phyloP scores from a whole-genome alignment of 345 rosid species.

The Acer saccharum region DNA sequence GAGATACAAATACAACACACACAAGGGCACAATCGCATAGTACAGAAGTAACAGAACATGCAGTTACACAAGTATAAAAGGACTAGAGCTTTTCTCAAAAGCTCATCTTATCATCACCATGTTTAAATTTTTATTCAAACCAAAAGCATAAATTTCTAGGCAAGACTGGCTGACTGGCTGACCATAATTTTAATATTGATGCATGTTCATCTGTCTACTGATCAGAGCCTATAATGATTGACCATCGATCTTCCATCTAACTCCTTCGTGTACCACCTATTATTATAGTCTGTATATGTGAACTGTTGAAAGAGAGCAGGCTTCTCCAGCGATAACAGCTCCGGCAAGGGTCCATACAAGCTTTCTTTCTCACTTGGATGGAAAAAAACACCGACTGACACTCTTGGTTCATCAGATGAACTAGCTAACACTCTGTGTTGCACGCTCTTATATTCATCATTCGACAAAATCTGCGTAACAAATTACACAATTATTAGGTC shows the following conservation, averaged over 20 bases:
- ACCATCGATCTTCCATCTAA: conserved; percentile 42
- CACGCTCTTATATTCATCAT: conserved; percentile 47
- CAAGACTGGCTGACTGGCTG: too few species aligned
- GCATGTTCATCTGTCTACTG: not conserved
- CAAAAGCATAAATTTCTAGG: not conserved
- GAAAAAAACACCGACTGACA: conserved; percentile 44
- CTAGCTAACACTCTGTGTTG: conserved; percentile 55
- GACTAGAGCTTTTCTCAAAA: not conserved
- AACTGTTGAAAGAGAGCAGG: conserved; percentile 40
- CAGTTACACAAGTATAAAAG: not conserved
- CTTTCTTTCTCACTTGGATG: conserved; percentile 36
- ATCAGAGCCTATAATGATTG: conserved; percentile 33
- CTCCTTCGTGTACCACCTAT: conserved; percentile 45
- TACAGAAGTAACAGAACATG: too few species aligned
- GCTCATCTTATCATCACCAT: not conserved
- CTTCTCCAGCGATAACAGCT: conserved; percentile 38
- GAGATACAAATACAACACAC: too few species aligned
- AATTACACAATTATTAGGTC: not conserved
- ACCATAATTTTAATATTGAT: too few species aligned
- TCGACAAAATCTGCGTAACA: conserved; percentile 43
- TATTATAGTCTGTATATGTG: conserved; percentile 30
- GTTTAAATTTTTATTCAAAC: too few species aligned
- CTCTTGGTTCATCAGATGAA: conserved; percentile 32
- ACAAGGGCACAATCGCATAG: too few species aligned
- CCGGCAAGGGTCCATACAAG: conserved; percentile 43